Evolutionary conservation across 2,329 filamentous ascomycete genomes (phyloP).

Genomic region (Diplodia mutila): DNA sequence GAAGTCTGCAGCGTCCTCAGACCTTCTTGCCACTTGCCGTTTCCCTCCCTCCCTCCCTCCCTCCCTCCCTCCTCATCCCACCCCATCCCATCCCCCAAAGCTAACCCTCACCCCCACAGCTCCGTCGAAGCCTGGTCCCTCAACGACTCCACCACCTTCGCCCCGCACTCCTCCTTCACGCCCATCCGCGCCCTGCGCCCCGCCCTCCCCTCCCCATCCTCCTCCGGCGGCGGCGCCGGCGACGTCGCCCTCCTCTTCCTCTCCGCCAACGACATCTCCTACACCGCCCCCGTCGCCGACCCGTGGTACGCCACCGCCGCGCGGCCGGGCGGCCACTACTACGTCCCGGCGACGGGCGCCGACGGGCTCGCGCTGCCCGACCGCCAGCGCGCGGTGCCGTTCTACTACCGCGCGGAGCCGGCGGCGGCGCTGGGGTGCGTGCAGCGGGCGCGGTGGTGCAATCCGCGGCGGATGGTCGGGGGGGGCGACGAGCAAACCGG

Average conservation of each 20-base stretch:
- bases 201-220: constrained; percentile 32
- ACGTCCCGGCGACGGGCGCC: background rate
- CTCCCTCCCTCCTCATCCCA: background rate
- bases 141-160: background rate
- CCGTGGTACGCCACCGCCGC: constrained; percentile 37
- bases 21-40: no score
- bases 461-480: constrained; percentile 8
- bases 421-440: constrained; percentile 25
- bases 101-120: background rate
- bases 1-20: no score
- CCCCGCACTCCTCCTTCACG: background rate
- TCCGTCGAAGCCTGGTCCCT: background rate
- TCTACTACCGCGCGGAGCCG: constrained; percentile 18
- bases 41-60: no score
- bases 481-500: background rate
- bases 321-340: background rate
- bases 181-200: constrained; percentile 36
- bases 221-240: constrained; percentile 29
- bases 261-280: constrained; percentile 34
- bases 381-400: background rate
- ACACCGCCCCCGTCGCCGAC: constrained; percentile 34
- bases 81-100: background rate
- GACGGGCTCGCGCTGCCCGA: background rate
- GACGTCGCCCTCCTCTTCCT: constrained; percentile 41
- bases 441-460: constrained; percentile 26